Percentiles rank a stretch among this genome's conserved stretches.
Conservation (phyloP, 768 basidiomycete species). For the Amanita phalloides region DNA sequence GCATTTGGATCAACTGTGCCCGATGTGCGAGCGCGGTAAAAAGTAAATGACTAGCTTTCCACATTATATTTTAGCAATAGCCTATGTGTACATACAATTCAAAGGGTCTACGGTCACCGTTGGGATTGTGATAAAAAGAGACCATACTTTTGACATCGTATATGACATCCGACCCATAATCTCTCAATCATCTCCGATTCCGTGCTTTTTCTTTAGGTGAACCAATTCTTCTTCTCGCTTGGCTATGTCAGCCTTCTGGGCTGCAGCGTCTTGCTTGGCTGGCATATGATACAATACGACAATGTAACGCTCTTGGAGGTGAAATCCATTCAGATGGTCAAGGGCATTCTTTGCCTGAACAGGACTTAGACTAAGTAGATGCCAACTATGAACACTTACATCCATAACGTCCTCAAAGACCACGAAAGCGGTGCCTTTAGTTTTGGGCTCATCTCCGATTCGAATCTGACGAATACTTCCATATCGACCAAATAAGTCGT, state of each 20-base stretch:
- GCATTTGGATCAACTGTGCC: conserved; percentile 49
- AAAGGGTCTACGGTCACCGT: not conserved
- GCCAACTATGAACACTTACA: conserved; percentile 31
- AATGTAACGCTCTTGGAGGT: conserved; percentile 95
- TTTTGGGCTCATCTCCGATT: conserved; percentile 85
- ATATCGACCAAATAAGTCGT: conserved; percentile 96
- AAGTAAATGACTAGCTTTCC: not conserved
- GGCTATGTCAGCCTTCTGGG: conserved; percentile 86
- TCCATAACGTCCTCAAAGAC: conserved; percentile 97
- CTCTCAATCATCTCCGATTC: conserved; percentile 57
- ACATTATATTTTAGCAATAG: conserved; percentile 3
- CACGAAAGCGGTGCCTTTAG: conserved; percentile 93
- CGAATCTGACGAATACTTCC: conserved; percentile 94
- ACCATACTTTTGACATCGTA: not conserved
- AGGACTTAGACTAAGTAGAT: conserved; percentile 7
- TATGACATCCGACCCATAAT: not conserved
- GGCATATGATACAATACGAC: conserved; percentile 98
- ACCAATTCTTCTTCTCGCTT: conserved; percentile 85
- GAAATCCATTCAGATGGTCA: conserved; percentile 96
- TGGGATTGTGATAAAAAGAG: not conserved
- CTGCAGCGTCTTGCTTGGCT: conserved; percentile 90
- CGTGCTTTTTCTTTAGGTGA: conserved; percentile 76
- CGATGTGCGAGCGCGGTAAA: conserved; percentile 25
- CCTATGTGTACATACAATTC: conserved; percentile 2
- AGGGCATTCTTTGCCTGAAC: conserved; percentile 83